A percentile compares a stretch with the other conserved stretches of the same genome.
These are phyloP conservation scores for Fonsecaea pedrosoi DNA, from an alignment of 2,329 filamentous ascomycete genomes.

Conservation along the genomic window DNA sequence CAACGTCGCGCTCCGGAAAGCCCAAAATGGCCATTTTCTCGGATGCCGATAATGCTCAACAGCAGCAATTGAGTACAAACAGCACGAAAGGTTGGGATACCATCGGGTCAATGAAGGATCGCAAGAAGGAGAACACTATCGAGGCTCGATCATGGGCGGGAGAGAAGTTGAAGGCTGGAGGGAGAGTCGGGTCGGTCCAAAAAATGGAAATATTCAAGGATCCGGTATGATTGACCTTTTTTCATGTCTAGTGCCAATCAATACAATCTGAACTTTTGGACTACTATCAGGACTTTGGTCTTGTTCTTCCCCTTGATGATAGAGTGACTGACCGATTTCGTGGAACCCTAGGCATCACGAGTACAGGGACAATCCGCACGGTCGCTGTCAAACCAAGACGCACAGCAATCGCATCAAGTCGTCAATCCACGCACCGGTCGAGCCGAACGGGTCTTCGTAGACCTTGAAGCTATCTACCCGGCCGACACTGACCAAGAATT, in stretches of 20 bases:
- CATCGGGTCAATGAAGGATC: constrained; percentile 82
- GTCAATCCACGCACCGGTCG: constrained; percentile 83
- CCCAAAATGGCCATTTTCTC: constrained; percentile 92
- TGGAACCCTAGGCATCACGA: constrained; percentile 58
- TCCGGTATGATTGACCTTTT: constrained; percentile 74
- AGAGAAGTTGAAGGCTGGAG: constrained; percentile 85
- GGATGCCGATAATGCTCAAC: constrained; percentile 68
- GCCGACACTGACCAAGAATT: constrained; percentile 75
- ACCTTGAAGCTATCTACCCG: constrained; percentile 84
- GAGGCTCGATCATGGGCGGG: constrained; percentile 90
- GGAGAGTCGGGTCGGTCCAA: constrained; percentile 74
- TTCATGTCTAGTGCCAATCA: constrained; percentile 41
- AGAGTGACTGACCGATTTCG: constrained; percentile 8
- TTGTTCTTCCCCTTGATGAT: neutral
- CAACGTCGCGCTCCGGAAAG: constrained; percentile 69
- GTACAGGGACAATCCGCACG: constrained; percentile 43
- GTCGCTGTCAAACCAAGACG: constrained; percentile 61
- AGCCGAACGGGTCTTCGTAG: constrained; percentile 84
- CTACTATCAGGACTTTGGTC: neutral
- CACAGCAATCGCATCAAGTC: constrained; percentile 77
- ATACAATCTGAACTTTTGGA: constrained; percentile 24
- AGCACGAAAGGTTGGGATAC: constrained; percentile 83
- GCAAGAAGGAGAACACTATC: constrained; percentile 91
- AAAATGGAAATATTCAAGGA: constrained; percentile 97
- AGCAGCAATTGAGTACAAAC: constrained; percentile 60